Evolutionary conservation across 2,329 filamentous ascomycete genomes (phyloP).

Genomic region (Furcasterigmium sp.): DNA sequence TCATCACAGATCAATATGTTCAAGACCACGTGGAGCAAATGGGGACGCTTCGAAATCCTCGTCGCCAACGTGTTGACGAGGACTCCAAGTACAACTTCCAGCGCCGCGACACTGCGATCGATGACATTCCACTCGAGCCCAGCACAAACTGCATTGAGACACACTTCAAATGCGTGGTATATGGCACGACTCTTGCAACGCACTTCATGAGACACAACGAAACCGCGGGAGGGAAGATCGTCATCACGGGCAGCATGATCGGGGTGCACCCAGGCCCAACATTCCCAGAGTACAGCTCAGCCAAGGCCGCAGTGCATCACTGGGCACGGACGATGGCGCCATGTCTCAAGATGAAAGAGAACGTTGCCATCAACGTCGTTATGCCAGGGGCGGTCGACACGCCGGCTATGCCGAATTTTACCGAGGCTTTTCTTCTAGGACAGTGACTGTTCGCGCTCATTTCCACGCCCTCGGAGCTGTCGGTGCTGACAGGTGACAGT

Average conservation of each 20-base stretch:
- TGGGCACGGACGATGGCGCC: slow-evolving; percentile 33
- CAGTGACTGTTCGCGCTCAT: slow-evolving; percentile 12
- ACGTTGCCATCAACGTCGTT: slow-evolving; percentile 41
- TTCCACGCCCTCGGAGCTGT: no score
- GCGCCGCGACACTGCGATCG: slow-evolving; percentile 5
- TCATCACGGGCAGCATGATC: slow-evolving; percentile 36
- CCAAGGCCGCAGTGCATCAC: slow-evolving; percentile 38
- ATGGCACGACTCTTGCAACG: slow-evolving; percentile 40
- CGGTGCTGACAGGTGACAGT: background rate
- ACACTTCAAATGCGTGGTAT: slow-evolving; percentile 44
- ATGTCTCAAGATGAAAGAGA: slow-evolving; percentile 36
- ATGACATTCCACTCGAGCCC: slow-evolving; percentile 33
- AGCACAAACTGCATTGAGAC: slow-evolving; percentile 39
- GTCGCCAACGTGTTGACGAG: slow-evolving; percentile 39
- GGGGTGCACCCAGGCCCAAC: slow-evolving; percentile 35
- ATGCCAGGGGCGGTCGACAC: slow-evolving; percentile 42
- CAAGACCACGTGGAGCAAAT: slow-evolving; percentile 30
- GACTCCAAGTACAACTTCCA: slow-evolving; percentile 38
- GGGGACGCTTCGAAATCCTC: slow-evolving; percentile 32
- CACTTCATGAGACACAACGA: slow-evolving; percentile 48
- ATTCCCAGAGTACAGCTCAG: slow-evolving; percentile 43
- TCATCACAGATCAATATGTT: slow-evolving; percentile 37
- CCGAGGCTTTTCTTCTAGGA: slow-evolving; percentile 30
- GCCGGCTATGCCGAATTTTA: slow-evolving; percentile 35
- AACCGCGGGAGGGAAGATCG: slow-evolving; percentile 34